Base-by-base conservation (phyloP, 75 land plant genomes). In the Pinus taeda region DNA sequence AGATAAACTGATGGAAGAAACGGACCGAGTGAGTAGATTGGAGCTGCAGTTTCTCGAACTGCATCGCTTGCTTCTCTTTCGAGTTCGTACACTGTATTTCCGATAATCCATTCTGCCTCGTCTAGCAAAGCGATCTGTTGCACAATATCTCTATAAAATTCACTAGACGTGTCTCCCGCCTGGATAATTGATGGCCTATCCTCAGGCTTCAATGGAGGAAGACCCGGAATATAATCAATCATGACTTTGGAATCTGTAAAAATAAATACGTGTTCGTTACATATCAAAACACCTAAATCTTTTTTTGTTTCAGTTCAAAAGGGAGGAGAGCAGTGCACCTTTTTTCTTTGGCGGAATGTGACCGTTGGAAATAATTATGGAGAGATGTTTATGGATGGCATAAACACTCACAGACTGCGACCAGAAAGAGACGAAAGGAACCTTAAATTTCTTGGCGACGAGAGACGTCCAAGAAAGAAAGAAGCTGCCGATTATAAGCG, bases 341-440 rank as follows among this genome's bases (percentile, higher is more conserved):
- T 59, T 2, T 4, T 59, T 59, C 18, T 59, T 59, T 3, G 60
- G 60, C n/a, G 20, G 60, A 59, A 59, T 11, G 60, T 59, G n/a
- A 18, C 17, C 60, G 4, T 59, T 59, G 15, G 18, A 17, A 59
- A 59, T 59, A 15, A 59, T 20, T 17, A 59, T 0, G 18, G 60
- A 20, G 5, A 17, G 59, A 22, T 74, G 60, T 24, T 66, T 71
- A 37, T 79, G 83, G 5, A 85, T 69, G 57, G 49, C 53, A 59
- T 72, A 29, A 17, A 81, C 83, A 2, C 78, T 79, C n/a, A 57
- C 73, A 69, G 83, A 37, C 60, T 15, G 17, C 60, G 60, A 3
- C 17, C 60, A 59, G 60, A 59, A 59, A 3, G 21, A 15, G n/a
- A 59, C 60, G n/a, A 17, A 59, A 15, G 60, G 60, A 59, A 59